Evolutionary conservation across 176 grass and related monocot genomes (phyloP).

Genomic region (Carex littledalei): DNA sequence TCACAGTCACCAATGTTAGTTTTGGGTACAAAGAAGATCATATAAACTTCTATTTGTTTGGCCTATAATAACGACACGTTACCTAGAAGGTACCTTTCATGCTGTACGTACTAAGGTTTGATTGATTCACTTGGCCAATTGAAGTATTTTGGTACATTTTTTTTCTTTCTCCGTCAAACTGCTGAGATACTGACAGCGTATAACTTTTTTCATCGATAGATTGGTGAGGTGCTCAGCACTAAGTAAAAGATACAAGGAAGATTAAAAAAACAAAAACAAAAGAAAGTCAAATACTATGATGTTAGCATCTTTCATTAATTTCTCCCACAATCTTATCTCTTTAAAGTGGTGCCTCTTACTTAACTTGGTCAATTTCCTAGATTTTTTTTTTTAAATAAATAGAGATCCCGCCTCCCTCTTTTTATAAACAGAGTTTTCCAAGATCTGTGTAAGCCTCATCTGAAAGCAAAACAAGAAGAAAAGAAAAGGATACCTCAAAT

Average conservation of each 20-base stretch:
- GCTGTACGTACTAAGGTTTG: not conserved
- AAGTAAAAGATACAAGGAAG: not conserved
- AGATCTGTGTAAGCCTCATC: not conserved
- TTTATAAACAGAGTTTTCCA: not conserved
- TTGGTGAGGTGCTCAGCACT: not conserved
- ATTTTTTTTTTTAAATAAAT: not conserved
- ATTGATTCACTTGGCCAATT: not conserved
- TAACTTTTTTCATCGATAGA: not conserved
- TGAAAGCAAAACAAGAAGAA: not conserved
- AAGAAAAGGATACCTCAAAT: constrained; percentile 14
- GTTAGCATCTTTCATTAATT: not conserved
- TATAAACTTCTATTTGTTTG: not conserved
- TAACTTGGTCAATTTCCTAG: not conserved
- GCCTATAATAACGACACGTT: not conserved
- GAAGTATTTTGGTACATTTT: not conserved
- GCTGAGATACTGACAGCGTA: not conserved
- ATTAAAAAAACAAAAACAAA: not conserved
- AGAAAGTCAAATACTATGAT: not conserved
- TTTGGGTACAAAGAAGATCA: not conserved
- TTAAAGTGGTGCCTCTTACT: not conserved
- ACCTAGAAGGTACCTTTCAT: not conserved
- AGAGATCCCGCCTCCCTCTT: not conserved
- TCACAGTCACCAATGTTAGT: not conserved
- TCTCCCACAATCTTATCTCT: not conserved
- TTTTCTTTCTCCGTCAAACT: not conserved